Conservation (phyloP, 169 alveolate species). For the Eimeria tenella region DNA sequence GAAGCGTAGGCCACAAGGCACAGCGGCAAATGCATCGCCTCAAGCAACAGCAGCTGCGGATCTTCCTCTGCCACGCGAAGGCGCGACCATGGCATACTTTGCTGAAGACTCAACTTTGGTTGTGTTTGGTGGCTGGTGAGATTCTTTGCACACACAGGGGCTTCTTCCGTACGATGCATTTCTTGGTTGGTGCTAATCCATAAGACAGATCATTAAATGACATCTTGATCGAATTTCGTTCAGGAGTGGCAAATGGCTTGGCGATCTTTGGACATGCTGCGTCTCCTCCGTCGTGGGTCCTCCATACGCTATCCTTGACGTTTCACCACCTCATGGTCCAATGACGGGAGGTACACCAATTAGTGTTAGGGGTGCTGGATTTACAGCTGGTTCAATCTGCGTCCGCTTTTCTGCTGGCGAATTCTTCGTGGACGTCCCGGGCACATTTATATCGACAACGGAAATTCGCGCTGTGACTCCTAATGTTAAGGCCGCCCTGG, state of each 20-base stretch:
- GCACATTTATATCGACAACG: slow-evolving; percentile 89
- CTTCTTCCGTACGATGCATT: not conserved
- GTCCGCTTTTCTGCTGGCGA: slow-evolving; percentile 92
- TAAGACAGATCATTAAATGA: no score
- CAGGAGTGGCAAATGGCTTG: slow-evolving; percentile 93
- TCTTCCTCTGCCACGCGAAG: slow-evolving; percentile 89
- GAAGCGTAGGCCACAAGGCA: slow-evolving; percentile 55
- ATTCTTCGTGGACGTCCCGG: slow-evolving; percentile 89
- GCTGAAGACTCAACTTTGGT: slow-evolving; percentile 90
- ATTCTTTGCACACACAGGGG: no score
- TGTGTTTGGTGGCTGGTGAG: slow-evolving; percentile 95
- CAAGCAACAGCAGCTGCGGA: slow-evolving; percentile 4
- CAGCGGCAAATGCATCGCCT: slow-evolving; percentile 6
- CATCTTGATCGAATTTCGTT: not conserved
- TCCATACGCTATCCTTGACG: slow-evolving; percentile 93
- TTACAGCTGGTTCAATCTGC: slow-evolving; percentile 88
- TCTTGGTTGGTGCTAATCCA: no score
- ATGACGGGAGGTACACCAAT: slow-evolving; percentile 94
- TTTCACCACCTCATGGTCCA: slow-evolving; percentile 94
- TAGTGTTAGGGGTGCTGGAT: slow-evolving; percentile 90
- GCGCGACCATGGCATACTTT: slow-evolving; percentile 93
- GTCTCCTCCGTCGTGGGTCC: slow-evolving; percentile 96
- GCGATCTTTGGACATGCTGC: slow-evolving; percentile 92
- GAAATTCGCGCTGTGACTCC: slow-evolving; percentile 93
- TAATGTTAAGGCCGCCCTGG: slow-evolving; percentile 90